Base-by-base conservation (phyloP, 495 filamentous ascomycete genomes). In the Neurospora sp. region DNA sequence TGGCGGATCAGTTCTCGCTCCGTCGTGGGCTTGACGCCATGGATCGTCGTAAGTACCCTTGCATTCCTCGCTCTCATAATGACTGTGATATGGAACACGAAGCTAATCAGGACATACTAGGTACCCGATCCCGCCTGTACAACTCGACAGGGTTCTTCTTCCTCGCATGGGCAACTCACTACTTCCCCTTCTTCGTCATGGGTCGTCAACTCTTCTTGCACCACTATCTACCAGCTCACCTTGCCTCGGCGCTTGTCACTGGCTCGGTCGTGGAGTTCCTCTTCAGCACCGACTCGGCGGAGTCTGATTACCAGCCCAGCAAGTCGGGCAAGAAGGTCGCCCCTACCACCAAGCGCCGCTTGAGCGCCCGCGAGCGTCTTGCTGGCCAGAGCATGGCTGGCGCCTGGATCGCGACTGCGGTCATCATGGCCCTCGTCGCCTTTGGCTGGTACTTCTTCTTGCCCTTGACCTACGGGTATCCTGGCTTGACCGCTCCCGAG, bases 101-200 rank as follows among this genome's bases (percentile, higher is more conserved):
- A 72, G 46, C 75, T 81, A 78, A 82, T 75, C 38, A 14, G 14
- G 12, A 71, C 3, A 20, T 16, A 69, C 71, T 82, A 90, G 94
- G 94, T 78, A 92, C 96, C 40, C 94, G 96, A 71, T 94, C 92
- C 41, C 93, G 94, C 72, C 88, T 99, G 74, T 99, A 99, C 83
- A 97, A 98, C 87, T 96, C 93, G 74, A 98, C 96, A 0, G 96
- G 96, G 59, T 99, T 99, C 89, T 92, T 99, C 83, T 98, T 97
- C 89, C 92, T 99, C 73, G 90, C 97, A 7, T 99, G 96, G 96
- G 92, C 92, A 23, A 92, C 94, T 81, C 96, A 99, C 79, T 99
- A 98, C 83, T 93, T 97, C 84, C 96, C 96, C 7, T 99, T 99
- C 86, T 99, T 88, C 82, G 89, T 98, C 40, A 99, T 99, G 96